Evolutionary conservation across 2,329 filamentous ascomycete species (phyloP).

Genomic region (Fusarium coffeatum): DNA sequence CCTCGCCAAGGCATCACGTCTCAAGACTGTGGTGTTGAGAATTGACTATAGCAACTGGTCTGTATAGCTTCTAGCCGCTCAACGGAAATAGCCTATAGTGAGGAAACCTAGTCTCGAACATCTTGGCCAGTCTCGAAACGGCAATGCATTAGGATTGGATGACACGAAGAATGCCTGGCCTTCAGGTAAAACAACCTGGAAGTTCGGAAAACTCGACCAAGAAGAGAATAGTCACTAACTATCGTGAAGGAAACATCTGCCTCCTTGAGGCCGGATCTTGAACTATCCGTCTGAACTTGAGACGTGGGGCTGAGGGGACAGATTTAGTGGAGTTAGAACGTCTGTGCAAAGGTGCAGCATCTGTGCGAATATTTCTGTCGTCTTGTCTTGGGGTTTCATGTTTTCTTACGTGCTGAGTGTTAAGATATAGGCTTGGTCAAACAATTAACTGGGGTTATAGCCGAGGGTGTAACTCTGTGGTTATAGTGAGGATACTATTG

Average conservation of each 20-base stretch:
- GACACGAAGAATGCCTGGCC: neutral
- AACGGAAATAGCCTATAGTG: neutral
- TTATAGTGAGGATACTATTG: neutral
- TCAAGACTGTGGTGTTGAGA: slow-evolving; percentile 1
- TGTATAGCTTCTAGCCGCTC: neutral
- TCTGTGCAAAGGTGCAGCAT: neutral
- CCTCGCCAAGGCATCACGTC: slow-evolving; percentile 5
- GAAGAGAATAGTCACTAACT: neutral
- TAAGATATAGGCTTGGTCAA: slow-evolving; percentile 4
- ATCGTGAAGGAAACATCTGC: neutral
- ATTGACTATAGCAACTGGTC: neutral
- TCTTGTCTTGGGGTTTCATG: neutral
- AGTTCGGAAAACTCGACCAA: neutral
- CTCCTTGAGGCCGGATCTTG: slow-evolving; percentile 5
- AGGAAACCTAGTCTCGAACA: neutral
- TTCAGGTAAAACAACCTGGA: slow-evolving; percentile 2
- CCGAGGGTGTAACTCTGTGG: neutral
- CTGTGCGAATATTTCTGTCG: neutral
- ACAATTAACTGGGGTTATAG: neutral
- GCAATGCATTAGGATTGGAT: neutral
- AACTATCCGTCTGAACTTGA: slow-evolving; percentile 2
- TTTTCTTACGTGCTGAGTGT: slow-evolving; percentile 2
- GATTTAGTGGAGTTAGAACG: neutral
- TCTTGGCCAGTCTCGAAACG: neutral
- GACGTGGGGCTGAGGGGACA: neutral